Evolutionary conservation across 306 rosid species (phyloP).

Genomic region (Fagus sylvatica): DNA sequence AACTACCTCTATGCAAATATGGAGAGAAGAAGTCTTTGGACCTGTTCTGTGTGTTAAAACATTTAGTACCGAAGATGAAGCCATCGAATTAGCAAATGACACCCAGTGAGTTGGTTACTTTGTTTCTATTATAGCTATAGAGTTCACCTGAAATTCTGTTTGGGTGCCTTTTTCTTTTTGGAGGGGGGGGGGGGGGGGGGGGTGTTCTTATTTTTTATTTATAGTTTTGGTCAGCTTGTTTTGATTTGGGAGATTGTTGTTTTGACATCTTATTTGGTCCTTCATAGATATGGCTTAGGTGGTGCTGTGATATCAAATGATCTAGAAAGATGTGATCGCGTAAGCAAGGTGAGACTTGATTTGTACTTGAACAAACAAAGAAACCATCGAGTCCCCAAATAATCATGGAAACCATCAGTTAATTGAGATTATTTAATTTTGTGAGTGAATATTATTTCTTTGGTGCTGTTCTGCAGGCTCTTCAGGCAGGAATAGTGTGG

Average conservation of each 20-base stretch:
- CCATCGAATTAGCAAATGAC: slow-evolving; percentile 86
- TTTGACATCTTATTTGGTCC: slow-evolving; percentile 26
- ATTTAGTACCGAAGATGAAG: slow-evolving; percentile 88
- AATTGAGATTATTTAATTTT: slow-evolving; percentile 5
- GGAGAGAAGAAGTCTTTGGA: slow-evolving; percentile 97
- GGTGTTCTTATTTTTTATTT: neutral
- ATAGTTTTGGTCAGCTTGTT: slow-evolving; percentile 5
- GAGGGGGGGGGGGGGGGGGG: too few relatives aligned
- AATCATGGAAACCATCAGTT: slow-evolving; percentile 5
- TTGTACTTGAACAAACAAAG: neutral
- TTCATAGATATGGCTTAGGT: slow-evolving; percentile 79
- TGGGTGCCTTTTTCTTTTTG: neutral
- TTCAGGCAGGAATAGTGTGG: slow-evolving; percentile 93
- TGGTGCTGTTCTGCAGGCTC: slow-evolving; percentile 52
- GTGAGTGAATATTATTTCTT: slow-evolving; percentile 13
- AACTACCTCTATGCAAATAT: slow-evolving; percentile 90
- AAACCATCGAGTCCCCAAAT: neutral
- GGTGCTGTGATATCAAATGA: slow-evolving; percentile 90
- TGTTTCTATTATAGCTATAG: slow-evolving; percentile 2
- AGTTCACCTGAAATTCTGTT: neutral
- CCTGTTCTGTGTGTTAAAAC: slow-evolving; percentile 96
- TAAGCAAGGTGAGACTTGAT: slow-evolving; percentile 64
- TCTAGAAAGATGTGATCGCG: slow-evolving; percentile 89
- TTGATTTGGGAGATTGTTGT: slow-evolving; percentile 11
- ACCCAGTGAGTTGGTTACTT: slow-evolving; percentile 55